Evolutionary conservation across 2,329 filamentous ascomycete species (phyloP).

Genomic region (Lojkania enalia): DNA sequence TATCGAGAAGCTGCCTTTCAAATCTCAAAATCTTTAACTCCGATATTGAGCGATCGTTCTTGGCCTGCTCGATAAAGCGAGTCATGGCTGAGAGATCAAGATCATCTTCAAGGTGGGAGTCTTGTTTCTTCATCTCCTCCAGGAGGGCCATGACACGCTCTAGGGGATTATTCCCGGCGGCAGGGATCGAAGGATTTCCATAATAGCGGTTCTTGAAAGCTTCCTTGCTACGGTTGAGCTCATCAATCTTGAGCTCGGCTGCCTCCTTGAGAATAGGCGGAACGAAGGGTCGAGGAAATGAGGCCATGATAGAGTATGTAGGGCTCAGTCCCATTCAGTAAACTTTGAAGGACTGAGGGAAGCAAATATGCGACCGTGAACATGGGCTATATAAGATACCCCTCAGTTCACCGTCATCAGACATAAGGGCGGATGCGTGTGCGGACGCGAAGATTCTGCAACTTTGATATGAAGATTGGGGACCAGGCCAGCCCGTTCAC

Average conservation of each 20-base stretch:
- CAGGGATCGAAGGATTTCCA: conserved; percentile 32
- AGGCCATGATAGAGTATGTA: conserved; percentile 14
- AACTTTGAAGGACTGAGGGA: too few species aligned
- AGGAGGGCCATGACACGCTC: conserved; percentile 43
- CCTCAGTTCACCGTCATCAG: too few species aligned
- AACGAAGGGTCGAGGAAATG: conserved; percentile 15
- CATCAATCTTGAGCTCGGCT: conserved; percentile 54
- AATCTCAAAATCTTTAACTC: conserved; percentile 51
- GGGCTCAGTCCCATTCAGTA: too few species aligned
- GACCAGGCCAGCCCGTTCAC: too few species aligned
- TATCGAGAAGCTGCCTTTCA: conserved; percentile 52
- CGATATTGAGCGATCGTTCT: conserved; percentile 58
- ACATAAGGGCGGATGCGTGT: too few species aligned
- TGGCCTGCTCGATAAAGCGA: conserved; percentile 58
- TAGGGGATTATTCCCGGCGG: conserved; percentile 23
- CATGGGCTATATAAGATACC: too few species aligned
- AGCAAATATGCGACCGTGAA: too few species aligned
- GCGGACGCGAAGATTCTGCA: too few species aligned
- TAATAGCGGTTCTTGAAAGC: conserved; percentile 55
- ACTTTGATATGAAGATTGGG: too few species aligned
- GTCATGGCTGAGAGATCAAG: conserved; percentile 50
- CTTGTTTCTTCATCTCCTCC: conserved; percentile 41
- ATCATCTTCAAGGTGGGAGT: conserved; percentile 35
- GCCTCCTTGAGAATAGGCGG: conserved; percentile 25
- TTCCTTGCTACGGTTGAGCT: conserved; percentile 57